Evolutionary conservation across 805 yeast species (phyloP), one percentile per base, ranked within the genome.

Genomic region (Metschnikowia continentalis): DNA sequence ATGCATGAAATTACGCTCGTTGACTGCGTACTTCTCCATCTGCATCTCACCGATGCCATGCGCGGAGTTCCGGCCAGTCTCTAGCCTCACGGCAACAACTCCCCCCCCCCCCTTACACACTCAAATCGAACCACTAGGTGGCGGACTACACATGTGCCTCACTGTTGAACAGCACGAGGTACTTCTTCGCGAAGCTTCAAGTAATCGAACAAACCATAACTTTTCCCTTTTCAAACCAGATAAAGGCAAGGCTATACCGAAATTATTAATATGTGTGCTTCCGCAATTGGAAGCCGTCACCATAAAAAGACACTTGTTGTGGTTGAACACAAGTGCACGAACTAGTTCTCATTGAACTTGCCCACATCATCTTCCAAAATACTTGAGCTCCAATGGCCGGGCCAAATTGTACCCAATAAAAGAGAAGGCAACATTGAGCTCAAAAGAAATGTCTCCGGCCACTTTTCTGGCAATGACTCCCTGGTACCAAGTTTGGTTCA

Each of bases 401-500:
- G 54, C 59, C 14, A 63, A 20, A 35, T 60, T 59, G 51, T 63
- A 65, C 6, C 66, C 68, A 22, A 66, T 55, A 37, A 67, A 67
- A 2, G 71, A 55, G 51, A 66, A 61, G 3, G 54, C 56, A 7
- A 65, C 54, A 52, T 68, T 67, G 43, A 69, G 58, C 50, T 66
- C 67, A 39, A 63, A 69, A 4, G 70, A 64, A 20, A 66, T 56
- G 45, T 68, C 72, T 35, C 71, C 71, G 6, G 69, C 67, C 6
- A 43, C 32, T 2, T 51, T 43, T 23, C 58, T 52, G 8, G 69
- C 64, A 32, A 68, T 63, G 5, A 66, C 66, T 3, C 73, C 73
- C 26, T 49, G 59, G 51, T 65, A 68, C 72, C 72, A 68, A 1
- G 66, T 60, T 53, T 69, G 70, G 35, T 64, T 53, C 72, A 68